Conservation (phyloP, 179 eudicot genomes). For the Beta lomatogona region DNA sequence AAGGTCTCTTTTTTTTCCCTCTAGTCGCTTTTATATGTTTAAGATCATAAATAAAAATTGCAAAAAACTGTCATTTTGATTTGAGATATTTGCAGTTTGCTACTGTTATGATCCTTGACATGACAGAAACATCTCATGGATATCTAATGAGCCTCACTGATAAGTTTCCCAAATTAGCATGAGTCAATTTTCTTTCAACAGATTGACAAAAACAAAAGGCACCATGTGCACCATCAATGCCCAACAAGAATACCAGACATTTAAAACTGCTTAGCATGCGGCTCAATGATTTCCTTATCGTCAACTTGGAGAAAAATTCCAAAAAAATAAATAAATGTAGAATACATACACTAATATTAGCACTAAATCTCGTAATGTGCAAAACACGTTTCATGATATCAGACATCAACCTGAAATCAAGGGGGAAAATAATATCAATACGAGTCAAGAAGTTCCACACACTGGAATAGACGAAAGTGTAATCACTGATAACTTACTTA, state of each 20-base stretch:
- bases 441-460: background rate
- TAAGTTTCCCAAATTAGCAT: background rate
- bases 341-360: conserved; percentile 56
- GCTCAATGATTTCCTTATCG: background rate
- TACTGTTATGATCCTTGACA: background rate
- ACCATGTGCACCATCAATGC: background rate
- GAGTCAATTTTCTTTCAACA: background rate
- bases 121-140: background rate
- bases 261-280: background rate
- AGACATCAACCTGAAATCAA: conserved; percentile 65
- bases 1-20: background rate
- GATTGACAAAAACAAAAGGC: background rate
- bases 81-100: background rate
- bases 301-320: background rate
- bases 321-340: background rate
- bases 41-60: too few species aligned
- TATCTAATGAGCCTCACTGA: background rate
- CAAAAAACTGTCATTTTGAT: background rate
- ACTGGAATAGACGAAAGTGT: background rate
- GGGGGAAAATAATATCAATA: conserved; percentile 16
- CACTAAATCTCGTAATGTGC: conserved; percentile 47
- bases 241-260: background rate
- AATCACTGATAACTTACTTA: conserved; percentile 46
- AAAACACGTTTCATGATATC: conserved; percentile 53
- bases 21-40: background rate